A percentile compares a stretch with the other conserved stretches of the same genome.
These are phyloP conservation scores for Mucor piriformis DNA, from an alignment of 371 early-diverging fungal genomes.

Conservation along the genomic window DNA sequence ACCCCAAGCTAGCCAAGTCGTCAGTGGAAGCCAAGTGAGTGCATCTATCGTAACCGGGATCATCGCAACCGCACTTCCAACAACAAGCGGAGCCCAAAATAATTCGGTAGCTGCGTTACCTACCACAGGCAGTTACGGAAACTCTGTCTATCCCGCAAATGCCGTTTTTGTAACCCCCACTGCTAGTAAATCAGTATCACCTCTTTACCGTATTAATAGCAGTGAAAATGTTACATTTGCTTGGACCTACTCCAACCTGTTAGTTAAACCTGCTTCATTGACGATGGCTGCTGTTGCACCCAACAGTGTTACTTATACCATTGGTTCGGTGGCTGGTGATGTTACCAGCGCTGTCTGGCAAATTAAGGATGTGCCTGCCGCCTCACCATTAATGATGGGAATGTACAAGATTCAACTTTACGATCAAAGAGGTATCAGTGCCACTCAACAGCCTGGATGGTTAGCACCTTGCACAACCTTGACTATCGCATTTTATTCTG, in stretches of 20 bases:
- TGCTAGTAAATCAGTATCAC: slow-evolving; percentile 44
- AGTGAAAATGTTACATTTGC: slow-evolving; percentile 51
- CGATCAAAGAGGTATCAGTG: slow-evolving; percentile 51
- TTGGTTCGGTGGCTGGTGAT: slow-evolving; percentile 36
- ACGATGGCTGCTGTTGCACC: slow-evolving; percentile 52
- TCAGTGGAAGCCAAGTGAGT: background rate
- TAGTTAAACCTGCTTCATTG: slow-evolving; percentile 44
- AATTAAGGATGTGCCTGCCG: slow-evolving; percentile 39
- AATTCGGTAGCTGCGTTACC: slow-evolving; percentile 35
- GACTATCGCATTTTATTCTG: slow-evolving; percentile 47
- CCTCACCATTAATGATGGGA: slow-evolving; percentile 49
- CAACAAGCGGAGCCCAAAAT: slow-evolving; percentile 8
- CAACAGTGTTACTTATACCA: slow-evolving; percentile 43
- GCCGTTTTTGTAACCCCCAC: slow-evolving; percentile 46
- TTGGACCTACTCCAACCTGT: slow-evolving; percentile 44
- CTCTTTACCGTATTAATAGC: slow-evolving; percentile 42
- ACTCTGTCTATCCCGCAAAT: slow-evolving; percentile 38
- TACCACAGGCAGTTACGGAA: slow-evolving; percentile 44
- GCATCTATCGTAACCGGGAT: background rate
- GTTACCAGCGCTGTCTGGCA: slow-evolving; percentile 53
- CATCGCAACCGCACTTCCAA: background rate
- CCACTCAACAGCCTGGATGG: slow-evolving; percentile 42
- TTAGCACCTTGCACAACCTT: slow-evolving; percentile 35
- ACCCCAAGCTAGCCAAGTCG: no score
- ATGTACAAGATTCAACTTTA: slow-evolving; percentile 47